Evolutionary conservation across 1,284 basidiomycete genomes (phyloP), one percentile per base, ranked within the genome.

Genomic region (Leccinum pallidistipes): DNA sequence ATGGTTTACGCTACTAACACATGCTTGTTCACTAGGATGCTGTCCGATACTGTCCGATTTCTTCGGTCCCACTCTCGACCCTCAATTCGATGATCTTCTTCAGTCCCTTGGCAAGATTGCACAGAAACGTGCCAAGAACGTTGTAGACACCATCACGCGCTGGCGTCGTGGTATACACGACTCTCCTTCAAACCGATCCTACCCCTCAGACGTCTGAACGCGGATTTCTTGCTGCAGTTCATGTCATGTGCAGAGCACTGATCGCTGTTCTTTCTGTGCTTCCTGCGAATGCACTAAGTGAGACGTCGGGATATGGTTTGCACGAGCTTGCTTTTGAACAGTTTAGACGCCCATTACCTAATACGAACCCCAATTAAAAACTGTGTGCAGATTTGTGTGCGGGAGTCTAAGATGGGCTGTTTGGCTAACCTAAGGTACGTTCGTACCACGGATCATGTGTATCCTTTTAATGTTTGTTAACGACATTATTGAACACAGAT

Each of bases 321-420:
- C 95, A 97, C 71, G 88, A 92, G 67, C 89, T 87, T 45, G 93
- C 90, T 0, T 97, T 96, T 70, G 90, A 93, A 62, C 90, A 94
- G 65, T 94, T 95, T 72, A 82, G 85, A 65, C 83, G 83, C 60
- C 92, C 92, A 3, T 73, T 86, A 24, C 74, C 86, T 16, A 76
- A 82, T 9, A 80, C 85, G 66, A 90, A 86, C 36, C 81, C 83
- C 11, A 95, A 95, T 74, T 86, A 92, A 67, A 83, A 88, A 49
- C 83, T 86, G 5, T 94, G 94, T 69, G 88, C 90, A 0, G 90
- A 94, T 59, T 73, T 96, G 16, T 92, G 91, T 74, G 87, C 93
- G 3, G 85, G 86, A n/a, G 80, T 97, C 10, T 76, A 91, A 87
- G 58, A 84, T 97, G 6, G 94, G 94, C 1, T 86, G 90, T 68